Evolutionary conservation across 495 filamentous ascomycete species (phyloP), one percentile per base, ranked within the genome.

Genomic region (Cladorrhinum samala): DNA sequence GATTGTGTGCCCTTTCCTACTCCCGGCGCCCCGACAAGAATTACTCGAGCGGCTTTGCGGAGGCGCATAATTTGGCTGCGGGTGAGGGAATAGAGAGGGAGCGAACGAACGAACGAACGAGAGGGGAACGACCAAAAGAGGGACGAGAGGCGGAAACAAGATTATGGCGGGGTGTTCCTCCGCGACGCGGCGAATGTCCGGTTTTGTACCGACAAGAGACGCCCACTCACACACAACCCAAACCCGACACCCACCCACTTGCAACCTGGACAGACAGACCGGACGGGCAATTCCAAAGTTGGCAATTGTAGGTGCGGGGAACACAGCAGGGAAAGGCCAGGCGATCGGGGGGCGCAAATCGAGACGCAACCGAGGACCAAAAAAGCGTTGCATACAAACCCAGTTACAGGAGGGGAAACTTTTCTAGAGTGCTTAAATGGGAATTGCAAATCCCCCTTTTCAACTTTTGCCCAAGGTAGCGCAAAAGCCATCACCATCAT

Each of bases 1-100:
- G 90, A 87, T 65, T 98, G 93, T 14, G 93, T 98, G 27, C 93
- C 93, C 71, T 98, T 98, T 48, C 93, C 93, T 3, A 86, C 84
- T 25, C 76, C 93, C 0, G 93, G 93, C n/a, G 93, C 91, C 47
- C 93, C 93, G 55, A 98, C 82, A 50, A 98, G 82, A 66, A 98
- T 97, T 48, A 98, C 83, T 27, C 93, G 87, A 16, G 94, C 93
- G 36, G 93, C 92, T 67, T 79, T 83, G 52, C 80, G 80, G 61
- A 94, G 84, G 71, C 82, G 72, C 78, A 81, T 80, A 19, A 54
- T 55, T 58, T 19, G 44, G 24, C 11, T 20, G 41, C 24, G 33
- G 24, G 44, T 18, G 13, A 9, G 17, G 45, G 20, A 33, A 20
- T 21, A 42, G 17, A 30, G 55, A 20, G 33, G 14, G 38, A 2